Evolutionary conservation across 352 stramenopile genomes (phyloP), one percentile per base, ranked within the genome.

Genomic region (Phytophthora sp.): DNA sequence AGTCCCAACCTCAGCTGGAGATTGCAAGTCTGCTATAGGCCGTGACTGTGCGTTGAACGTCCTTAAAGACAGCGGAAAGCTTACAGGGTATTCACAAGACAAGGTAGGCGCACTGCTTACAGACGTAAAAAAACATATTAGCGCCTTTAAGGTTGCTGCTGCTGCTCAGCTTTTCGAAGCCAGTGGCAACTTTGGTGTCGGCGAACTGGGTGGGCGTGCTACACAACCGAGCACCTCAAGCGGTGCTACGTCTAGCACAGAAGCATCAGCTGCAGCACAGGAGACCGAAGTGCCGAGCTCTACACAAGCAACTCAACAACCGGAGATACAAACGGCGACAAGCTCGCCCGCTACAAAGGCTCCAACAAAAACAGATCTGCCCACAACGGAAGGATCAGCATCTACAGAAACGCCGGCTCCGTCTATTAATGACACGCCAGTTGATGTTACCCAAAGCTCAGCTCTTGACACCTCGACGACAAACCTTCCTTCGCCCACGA

Each of bases 21-120:
- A 55, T 50, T 52, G 54, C 38, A 49, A 43, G 13, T 17, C 54
- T 3, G n/a, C 13, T 1, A 62, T 54, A 15, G 52, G 52, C 21
- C 52, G 52, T 6, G 30, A 49, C n/a, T 61, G 52, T 41, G 18
- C 13, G 3, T 20, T 52, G 2, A 61, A 61, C 26, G 52, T 61
- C 13, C 52, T 61, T 15, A 53, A 12, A 13, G 15, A 61, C 12
- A 61, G 52, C n/a, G 52, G 52, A 1, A 38, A 17, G 12, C 17
- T 54, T 11, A 30, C 10, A 3, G 32, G 32, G n/a, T 41, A 62
- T 23, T 61, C 52, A 4, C 13, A 27, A 45, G 23, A 35, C 17
- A 50, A 49, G 42, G 42, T 42, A 18, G 51, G n/a, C 30, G 15
- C 11, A 13, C 3, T n/a, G 30, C 30, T n/a, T 9, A 35, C 15